Base-by-base conservation (phyloP, 139 green algal species). In the Coccomyxa sp. region DNA sequence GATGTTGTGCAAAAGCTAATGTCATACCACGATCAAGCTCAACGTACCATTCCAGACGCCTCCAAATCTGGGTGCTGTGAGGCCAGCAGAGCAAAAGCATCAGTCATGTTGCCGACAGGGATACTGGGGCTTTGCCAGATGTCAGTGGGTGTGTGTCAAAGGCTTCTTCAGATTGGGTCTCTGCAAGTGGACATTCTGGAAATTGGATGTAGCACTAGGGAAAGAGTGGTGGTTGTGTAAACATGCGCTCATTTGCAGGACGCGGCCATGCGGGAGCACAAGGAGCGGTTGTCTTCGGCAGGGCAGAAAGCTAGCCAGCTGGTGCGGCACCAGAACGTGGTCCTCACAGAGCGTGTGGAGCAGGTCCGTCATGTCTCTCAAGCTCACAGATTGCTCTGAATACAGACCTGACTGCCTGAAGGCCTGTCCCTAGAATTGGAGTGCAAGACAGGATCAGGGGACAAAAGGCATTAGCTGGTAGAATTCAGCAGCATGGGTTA, bases 251-350 rank as follows among this genome's bases (percentile, higher is more conserved):
- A n/a, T n/a, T 64, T 64, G 50, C 84, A 90, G 83, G 85, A 86
- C 18, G 77, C 39, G 7, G 85, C 85, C 2, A 73, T 90, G 40
- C 70, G 79, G 40, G 85, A 90, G 77, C 79, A 90, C 55, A 55
- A 36, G 33, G 78, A 80, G 37, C 78, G 86, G 44, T 77, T 90
- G 77, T 68, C 84, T 5, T 36, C 35, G 6, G 82, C 86, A 37
- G 38, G 41, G 36, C 37, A 78, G 37, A 73, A 68, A 58, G 79
- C 80, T n/a, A 71, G 73, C 36, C 74, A 79, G 70, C 82, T 90
- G 58, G 76, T 79, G 29, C 76, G 77, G 22, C 41, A 77, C 39
- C 81, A 83, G 75, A 75, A 81, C 36, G 74, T 58, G 18, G n/a
- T 74, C 16, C 27, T 81, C 39, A 81, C 70, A 34, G 77, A 81